Base-by-base conservation (phyloP, 1,284 basidiomycete species). In the Trametes sp. region DNA sequence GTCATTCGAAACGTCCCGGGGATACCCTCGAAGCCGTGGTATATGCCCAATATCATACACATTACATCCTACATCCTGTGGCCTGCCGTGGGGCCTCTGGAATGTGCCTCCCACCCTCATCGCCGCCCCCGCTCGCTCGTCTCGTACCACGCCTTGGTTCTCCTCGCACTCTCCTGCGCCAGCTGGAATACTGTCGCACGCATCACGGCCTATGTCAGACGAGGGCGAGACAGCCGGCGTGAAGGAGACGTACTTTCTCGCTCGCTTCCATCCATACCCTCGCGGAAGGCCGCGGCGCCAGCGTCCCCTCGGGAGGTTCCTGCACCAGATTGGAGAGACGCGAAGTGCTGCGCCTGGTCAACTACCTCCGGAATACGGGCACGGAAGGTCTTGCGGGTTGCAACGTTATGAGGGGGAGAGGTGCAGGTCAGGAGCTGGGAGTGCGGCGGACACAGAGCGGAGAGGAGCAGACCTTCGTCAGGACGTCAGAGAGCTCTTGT, bases 281-380 rank as follows among this genome's bases (percentile, higher is more conserved):
- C 94, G 69, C 93, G 82, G 72, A 97, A 96, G 11, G 84, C 80
- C 66, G 92, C 90, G 11, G 92, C 87, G 0, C 78, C 72, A 63
- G 90, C 87, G 24, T 84, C 84, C 23, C 80, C 79, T 13, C 82
- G 80, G n/a, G 78, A 76, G 42, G 82, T 29, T 3, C 67, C 67
- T 4, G 62, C 55, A 3, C 61, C 61, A 1, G 65, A 86, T 16
- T 87, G 87, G 11, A 93, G 81, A 0, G 90, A 87, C 29, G 90
- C 92, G 77, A 94, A 94, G 71, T 97, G 94, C 64, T 95, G 93
- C 1, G 95, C 92, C 72, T 96, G 92, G 75, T 97, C 95, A 67
- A 96, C 87, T 21, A 95, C 82, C 67, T 95, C 89, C 0, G 90
- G 84, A 0, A 96, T 81, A 29, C 95, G 91, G 45, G 84, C 82